A percentile compares a stretch with the other conserved stretches of the same genome.
Conservation (phyloP, 306 rosid species). For the Phaseolus lunatus region DNA sequence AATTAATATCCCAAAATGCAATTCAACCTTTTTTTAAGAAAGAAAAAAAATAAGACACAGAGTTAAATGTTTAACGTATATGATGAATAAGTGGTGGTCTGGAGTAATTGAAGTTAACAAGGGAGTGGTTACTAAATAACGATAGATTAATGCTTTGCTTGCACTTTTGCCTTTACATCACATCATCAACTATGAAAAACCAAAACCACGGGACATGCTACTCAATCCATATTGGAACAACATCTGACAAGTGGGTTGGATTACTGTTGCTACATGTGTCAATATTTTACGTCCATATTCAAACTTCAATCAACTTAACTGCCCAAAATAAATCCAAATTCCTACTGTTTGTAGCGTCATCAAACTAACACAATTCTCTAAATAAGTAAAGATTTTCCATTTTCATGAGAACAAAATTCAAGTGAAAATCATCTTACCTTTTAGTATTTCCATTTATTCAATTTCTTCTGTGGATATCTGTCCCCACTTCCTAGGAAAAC, state of each 20-base stretch:
- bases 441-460: neutral
- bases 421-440: neutral
- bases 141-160: neutral
- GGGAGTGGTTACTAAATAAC: neutral
- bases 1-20: conserved; percentile 32
- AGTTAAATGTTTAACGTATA: conserved; percentile 3
- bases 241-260: conserved; percentile 15
- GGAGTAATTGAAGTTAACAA: conserved; percentile 7
- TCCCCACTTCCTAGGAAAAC: conserved; percentile 22
- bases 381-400: conserved; percentile 3
- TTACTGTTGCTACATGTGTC: neutral
- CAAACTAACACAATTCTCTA: neutral
- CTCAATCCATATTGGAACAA: conserved; percentile 27
- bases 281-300: neutral
- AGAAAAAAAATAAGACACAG: conserved; percentile 25
- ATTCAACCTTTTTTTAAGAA: neutral
- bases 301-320: conserved; percentile 29
- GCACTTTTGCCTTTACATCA: conserved; percentile 10
- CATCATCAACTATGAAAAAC: conserved; percentile 24
- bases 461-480: neutral
- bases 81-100: neutral
- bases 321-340: conserved; percentile 27
- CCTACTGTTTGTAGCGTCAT: conserved; percentile 10
- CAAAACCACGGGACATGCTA: conserved; percentile 30
- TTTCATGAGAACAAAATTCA: conserved; percentile 7